These are phyloP conservation scores for Phytopythium montanum DNA, from an alignment of 352 stramenopile genomes.

Conservation along the genomic window DNA sequence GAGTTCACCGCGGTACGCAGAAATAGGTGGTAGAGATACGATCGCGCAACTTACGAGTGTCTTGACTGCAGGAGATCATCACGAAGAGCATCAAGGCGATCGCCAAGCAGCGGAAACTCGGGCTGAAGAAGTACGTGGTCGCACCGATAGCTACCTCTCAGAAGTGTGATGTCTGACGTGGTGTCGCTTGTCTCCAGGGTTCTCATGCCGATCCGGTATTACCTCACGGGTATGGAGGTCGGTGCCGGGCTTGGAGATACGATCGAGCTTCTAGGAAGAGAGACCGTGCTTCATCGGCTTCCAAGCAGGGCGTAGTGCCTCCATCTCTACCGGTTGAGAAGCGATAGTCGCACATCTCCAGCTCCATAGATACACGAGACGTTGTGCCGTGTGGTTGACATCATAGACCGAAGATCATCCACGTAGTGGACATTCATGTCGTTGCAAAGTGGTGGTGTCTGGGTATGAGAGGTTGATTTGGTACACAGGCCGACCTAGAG, in stretches of 20 bases:
- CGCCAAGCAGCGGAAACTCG: constrained; percentile 72
- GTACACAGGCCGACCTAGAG: background rate
- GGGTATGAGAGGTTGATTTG: background rate
- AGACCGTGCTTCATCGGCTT: constrained; percentile 52
- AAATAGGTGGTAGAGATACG: background rate
- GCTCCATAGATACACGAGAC: background rate
- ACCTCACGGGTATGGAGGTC: constrained; percentile 83
- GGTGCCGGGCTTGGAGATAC: constrained; percentile 79
- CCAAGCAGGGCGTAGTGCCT: background rate
- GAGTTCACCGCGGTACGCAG: constrained; percentile 66
- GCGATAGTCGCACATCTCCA: background rate
- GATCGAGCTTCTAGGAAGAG: constrained; percentile 69
- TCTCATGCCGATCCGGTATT: constrained; percentile 88
- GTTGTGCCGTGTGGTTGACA: background rate
- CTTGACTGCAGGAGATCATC: constrained; percentile 54
- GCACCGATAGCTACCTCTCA: background rate
- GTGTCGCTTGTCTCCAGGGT: constrained; percentile 28
- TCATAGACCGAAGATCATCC: background rate
- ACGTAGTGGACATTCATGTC: background rate
- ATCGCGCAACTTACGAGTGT: background rate
- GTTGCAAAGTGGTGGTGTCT: background rate
- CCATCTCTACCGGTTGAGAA: background rate
- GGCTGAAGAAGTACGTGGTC: constrained; percentile 68
- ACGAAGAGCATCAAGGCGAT: constrained; percentile 73
- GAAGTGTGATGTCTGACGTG: background rate